phyloP scores from a whole-genome alignment of 108 stramenopile species.

The Discostella stelligeroides region DNA sequence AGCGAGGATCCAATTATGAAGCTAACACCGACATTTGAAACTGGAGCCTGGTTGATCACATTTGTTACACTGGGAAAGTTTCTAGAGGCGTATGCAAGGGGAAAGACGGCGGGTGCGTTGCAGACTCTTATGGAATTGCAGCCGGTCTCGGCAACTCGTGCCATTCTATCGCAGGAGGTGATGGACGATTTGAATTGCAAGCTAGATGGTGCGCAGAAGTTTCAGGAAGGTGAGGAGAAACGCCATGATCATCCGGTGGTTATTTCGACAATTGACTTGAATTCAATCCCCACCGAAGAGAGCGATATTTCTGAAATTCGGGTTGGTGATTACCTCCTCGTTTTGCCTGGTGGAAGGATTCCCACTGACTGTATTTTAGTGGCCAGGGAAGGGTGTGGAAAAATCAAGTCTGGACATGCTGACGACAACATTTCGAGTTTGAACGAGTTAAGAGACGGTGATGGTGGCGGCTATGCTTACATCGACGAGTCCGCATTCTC shows the following conservation, averaged over 20 bases:
- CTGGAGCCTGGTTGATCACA: conserved; percentile 93
- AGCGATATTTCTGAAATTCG: conserved; percentile 51
- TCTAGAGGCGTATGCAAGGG: conserved; percentile 88
- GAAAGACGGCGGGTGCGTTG: conserved; percentile 87
- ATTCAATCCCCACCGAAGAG: conserved; percentile 57
- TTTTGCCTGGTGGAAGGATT: conserved; percentile 75
- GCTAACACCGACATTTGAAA: conserved; percentile 85
- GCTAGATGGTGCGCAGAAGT: too few species aligned
- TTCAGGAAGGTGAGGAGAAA: too few species aligned
- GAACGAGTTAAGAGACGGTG: background rate
- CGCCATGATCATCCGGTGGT: background rate
- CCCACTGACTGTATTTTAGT: conserved; percentile 81
- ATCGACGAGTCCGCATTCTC: conserved; percentile 93
- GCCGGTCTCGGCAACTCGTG: conserved; percentile 59
- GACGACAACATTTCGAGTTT: conserved; percentile 1
- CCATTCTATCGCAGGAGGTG: conserved; percentile 26
- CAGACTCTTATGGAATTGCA: conserved; percentile 86
- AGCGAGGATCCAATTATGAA: conserved; percentile 27
- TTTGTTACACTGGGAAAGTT: conserved; percentile 96
- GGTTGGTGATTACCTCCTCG: conserved; percentile 69
- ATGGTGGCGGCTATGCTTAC: conserved; percentile 41
- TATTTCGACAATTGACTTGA: conserved; percentile 35
- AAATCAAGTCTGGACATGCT: conserved; percentile 2
- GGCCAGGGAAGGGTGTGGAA: conserved; percentile 36
- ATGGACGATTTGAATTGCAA: conserved; percentile 20